A percentile compares a stretch with the other conserved stretches of the same genome.
Conservation (phyloP, 805 yeast species). For the Danielia oregonensis region DNA sequence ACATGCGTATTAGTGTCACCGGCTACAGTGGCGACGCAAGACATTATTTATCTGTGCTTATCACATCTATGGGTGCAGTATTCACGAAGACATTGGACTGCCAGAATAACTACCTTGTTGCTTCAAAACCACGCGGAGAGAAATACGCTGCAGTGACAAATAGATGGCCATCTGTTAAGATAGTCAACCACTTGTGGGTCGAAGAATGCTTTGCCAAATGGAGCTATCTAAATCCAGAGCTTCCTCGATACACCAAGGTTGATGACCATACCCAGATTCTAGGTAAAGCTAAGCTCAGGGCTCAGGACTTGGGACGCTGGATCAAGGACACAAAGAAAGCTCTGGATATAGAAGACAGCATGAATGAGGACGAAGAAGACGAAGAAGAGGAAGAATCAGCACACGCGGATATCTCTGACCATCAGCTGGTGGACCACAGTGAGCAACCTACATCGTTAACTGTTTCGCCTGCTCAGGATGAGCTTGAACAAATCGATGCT, state of each 20-base stretch:
- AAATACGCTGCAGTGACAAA: conserved; percentile 67
- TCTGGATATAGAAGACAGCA: conserved; percentile 25
- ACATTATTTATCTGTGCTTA: conserved; percentile 59
- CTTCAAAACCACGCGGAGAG: conserved; percentile 64
- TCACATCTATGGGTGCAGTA: conserved; percentile 67
- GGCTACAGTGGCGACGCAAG: conserved; percentile 87
- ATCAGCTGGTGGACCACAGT: neutral
- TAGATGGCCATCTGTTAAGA: conserved; percentile 56
- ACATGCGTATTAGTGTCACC: conserved; percentile 62
- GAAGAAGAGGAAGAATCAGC: conserved; percentile 20
- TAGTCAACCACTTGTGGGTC: conserved; percentile 83
- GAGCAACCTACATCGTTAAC: neutral
- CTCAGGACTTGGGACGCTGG: neutral
- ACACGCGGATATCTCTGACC: conserved; percentile 3
- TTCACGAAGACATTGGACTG: conserved; percentile 65
- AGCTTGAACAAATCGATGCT: neutral
- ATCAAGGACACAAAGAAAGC: neutral
- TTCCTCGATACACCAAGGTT: conserved; percentile 46
- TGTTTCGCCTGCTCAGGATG: neutral
- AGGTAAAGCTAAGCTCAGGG: conserved; percentile 5
- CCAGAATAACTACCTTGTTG: conserved; percentile 68
- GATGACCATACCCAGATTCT: conserved; percentile 1
- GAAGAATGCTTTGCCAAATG: conserved; percentile 72
- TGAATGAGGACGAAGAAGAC: conserved; percentile 22
- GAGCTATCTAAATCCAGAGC: conserved; percentile 45